phyloP scores from a whole-genome alignment of 208 protist genomes.

The Leishmania lainsoni region DNA sequence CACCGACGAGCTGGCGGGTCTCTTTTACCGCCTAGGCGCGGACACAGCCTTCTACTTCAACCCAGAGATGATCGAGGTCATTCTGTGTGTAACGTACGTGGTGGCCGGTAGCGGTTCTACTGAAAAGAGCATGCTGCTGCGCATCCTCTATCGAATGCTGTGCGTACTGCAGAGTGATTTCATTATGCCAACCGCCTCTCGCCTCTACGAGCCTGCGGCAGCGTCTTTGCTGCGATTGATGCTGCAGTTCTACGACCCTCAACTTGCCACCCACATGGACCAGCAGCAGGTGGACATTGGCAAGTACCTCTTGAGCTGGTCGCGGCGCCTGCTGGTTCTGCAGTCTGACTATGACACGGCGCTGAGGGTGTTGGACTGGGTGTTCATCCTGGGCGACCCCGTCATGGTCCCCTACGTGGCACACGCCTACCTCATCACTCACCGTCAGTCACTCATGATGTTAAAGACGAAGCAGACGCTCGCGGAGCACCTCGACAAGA shows the following conservation, averaged over 20 bases:
- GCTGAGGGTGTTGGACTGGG: slow-evolving; percentile 71
- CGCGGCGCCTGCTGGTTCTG: slow-evolving; percentile 59
- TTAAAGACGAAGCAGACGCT: slow-evolving; percentile 42
- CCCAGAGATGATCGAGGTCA: slow-evolving; percentile 43
- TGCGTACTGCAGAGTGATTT: slow-evolving; percentile 42
- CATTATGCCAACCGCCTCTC: slow-evolving; percentile 40
- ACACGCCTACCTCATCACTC: slow-evolving; percentile 61
- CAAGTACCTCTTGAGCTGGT: slow-evolving; percentile 55
- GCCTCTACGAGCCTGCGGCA: slow-evolving; percentile 42
- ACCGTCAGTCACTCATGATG: slow-evolving; percentile 54
- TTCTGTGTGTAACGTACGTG: slow-evolving; percentile 45
- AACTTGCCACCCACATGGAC: slow-evolving; percentile 81
- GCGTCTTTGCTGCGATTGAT: slow-evolving; percentile 69
- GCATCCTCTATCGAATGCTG: slow-evolving; percentile 27
- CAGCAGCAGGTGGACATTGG: slow-evolving; percentile 67
- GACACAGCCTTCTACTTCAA: slow-evolving; percentile 51
- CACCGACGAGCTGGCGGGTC: slow-evolving; percentile 29
- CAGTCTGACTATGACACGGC: slow-evolving; percentile 38
- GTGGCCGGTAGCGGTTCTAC: slow-evolving; percentile 22
- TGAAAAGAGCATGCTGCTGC: slow-evolving; percentile 23
- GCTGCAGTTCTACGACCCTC: slow-evolving; percentile 92
- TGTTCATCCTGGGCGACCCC: slow-evolving; percentile 75
- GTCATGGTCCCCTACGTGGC: slow-evolving; percentile 75
- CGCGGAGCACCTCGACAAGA: slow-evolving; percentile 18
- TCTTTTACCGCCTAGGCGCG: slow-evolving; percentile 39